Evolutionary conservation across 352 stramenopile species (phyloP), one percentile per base, ranked within the genome.

Genomic region (Lagenidium giganteum): DNA sequence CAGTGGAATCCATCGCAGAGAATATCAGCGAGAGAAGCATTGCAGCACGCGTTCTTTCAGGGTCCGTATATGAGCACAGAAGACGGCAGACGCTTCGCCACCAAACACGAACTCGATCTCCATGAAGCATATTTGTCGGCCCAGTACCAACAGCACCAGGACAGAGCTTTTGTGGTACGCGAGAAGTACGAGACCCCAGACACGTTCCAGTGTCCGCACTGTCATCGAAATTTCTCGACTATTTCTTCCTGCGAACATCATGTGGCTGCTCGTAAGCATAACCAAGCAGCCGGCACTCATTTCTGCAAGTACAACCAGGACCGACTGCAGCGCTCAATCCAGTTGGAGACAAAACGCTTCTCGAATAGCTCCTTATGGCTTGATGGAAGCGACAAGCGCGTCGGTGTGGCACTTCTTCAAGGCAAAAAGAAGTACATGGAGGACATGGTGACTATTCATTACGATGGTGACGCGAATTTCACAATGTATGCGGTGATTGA

Each of bases 401-500:
- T 84, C 24, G 75, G 69, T 5, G 42, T 70, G 14, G 71, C 72
- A 14, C 35, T 87, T 13, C 81, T 98, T 42, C 90, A 97, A 76
- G 94, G 94, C 23, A 76, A 93, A 27, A 83, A 94, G 61, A 73
- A 73, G 41, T 95, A 92, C 58, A 97, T 98, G 67, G 94, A 98
- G 72, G 95, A 95, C 37, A 71, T 81, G 17, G 47, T 87, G 26
- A 45, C 80, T 13, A 57, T 75, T 11, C 32, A 51, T 25, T 21
- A 30, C 2, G 17, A 38, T 20, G 36, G n/a, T 6, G 5, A 11
- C n/a, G 18, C n/a, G 18, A 42, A 46, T 18, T 87, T 90, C 45
- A 76, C 96, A 22, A 83, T 98, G 43, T 98, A 95, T 57, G 93
- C 86, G 11, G 76, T 98, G n/a, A 88, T 97, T 29, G 95, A 98